Evolutionary conservation across 2,329 filamentous ascomycete genomes (phyloP), one percentile per base, ranked within the genome.

Genomic region (Cytospora leucostoma): DNA sequence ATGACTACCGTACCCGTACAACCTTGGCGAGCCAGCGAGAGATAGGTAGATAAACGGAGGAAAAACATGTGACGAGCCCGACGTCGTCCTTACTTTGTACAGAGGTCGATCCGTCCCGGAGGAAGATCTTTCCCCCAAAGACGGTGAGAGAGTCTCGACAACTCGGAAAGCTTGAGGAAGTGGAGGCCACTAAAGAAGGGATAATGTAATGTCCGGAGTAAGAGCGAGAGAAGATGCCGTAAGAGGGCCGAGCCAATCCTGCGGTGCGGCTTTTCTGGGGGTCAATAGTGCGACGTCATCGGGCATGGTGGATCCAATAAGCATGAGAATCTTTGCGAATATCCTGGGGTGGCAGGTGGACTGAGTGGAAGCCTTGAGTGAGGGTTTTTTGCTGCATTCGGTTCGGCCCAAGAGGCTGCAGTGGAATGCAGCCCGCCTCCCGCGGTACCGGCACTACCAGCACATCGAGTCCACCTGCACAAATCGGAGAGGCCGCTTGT

Each of bases 161-260:
- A n/a, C 19, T 17, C 19, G 38, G 52, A 55, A 50, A 59, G 53
- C 60, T 47, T 44, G 61, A 56, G 56, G 44, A 51, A 15, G 51
- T 55, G 56, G 40, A 38, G 56, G n/a, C 51, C 37, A 51, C 55
- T 44, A 54, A 27, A 27, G 50, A 49, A 19, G 60, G 52, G 56
- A 63, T 35, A 64, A 64, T 57, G 53, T 35, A 64, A 64, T 57
- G 53, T 61, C 62, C 62, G 62, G 58, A 61, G 53, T 57, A 61
- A 57, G 62, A 61, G 62, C 62, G 62, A 65, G 63, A 35, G 21
- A 56, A 59, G 57, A 63, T 37, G 59, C 63, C 59, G 59, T 56
- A n/a, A 3, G 55, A 27, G 27, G 37, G 62, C 63, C 63, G 60
- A 59, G 44, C 60, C 60, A 65, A 65, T 63, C 60, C 44, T 38